Evolutionary conservation across 805 yeast genomes (phyloP).

Genomic region (Lipomyces orientalis): DNA sequence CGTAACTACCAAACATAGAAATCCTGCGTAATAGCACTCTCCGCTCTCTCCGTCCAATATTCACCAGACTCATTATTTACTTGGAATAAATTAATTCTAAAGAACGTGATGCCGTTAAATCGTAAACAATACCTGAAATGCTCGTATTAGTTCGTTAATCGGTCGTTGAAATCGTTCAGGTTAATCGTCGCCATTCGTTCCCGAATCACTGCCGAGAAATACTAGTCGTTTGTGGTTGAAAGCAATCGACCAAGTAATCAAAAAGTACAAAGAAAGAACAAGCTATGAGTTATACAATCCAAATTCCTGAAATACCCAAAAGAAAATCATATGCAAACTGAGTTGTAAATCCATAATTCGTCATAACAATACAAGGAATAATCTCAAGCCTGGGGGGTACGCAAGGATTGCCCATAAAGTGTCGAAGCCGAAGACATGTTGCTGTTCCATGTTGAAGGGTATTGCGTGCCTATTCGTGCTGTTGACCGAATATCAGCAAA

Average conservation of each 20-base stretch:
- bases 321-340: neutral
- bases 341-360: neutral
- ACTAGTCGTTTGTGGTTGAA: neutral
- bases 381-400: slow-evolving; percentile 2
- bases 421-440: neutral
- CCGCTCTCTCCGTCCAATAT: neutral
- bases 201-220: neutral
- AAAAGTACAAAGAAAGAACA: neutral
- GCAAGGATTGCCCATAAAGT: neutral
- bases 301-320: neutral
- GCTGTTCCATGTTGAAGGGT: slow-evolving; percentile 27
- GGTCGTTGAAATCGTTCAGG: slow-evolving; percentile 1
- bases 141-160: neutral
- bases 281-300: neutral
- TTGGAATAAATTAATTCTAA: neutral
- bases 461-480: slow-evolving; percentile 26
- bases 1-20: neutral
- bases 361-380: neutral
- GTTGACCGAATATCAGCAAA: slow-evolving; percentile 46
- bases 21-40: neutral
- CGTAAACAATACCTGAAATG: neutral
- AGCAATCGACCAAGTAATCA: neutral
- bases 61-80: neutral
- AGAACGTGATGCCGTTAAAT: neutral
- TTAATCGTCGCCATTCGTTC: neutral